phyloP scores from a whole-genome alignment of 2,329 filamentous ascomycete genomes.

The Gremmenia infestans region DNA sequence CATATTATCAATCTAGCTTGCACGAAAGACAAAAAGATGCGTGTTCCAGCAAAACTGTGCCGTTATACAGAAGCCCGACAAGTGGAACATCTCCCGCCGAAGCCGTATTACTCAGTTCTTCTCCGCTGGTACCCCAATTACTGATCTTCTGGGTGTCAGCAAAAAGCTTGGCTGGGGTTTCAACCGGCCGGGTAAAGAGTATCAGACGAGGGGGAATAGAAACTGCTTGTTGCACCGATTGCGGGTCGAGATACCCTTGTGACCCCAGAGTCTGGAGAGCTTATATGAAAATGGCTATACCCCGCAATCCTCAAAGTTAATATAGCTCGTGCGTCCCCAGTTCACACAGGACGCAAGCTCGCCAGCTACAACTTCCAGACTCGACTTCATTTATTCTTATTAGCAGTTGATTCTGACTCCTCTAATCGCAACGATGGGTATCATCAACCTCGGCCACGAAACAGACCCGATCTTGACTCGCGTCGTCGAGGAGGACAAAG shows the following conservation, averaged over 20 bases:
- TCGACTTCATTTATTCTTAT: not conserved
- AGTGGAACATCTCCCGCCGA: no score
- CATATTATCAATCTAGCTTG: no score
- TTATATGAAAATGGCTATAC: not conserved
- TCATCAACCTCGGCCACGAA: constrained; percentile 11
- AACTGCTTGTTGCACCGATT: not conserved
- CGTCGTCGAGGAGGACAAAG: constrained; percentile 35
- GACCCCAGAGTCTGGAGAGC: not conserved
- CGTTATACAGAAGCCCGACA: no score
- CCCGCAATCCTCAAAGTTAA: not conserved
- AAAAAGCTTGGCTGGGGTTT: not conserved
- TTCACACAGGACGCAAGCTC: no score
- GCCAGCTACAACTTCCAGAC: not conserved
- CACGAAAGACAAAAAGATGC: no score
- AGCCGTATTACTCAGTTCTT: no score
- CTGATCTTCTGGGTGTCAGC: not conserved
- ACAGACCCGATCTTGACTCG: constrained; percentile 36
- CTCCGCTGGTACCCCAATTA: no score
- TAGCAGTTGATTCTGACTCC: not conserved
- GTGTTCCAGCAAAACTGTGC: no score
- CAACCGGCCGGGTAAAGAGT: not conserved
- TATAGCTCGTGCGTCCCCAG: not conserved
- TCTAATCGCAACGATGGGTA: constrained; percentile 1
- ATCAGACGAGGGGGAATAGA: not conserved
- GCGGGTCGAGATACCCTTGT: not conserved